phyloP scores from a whole-genome alignment of 441 rosid species.

The Gossypium trilobum region DNA sequence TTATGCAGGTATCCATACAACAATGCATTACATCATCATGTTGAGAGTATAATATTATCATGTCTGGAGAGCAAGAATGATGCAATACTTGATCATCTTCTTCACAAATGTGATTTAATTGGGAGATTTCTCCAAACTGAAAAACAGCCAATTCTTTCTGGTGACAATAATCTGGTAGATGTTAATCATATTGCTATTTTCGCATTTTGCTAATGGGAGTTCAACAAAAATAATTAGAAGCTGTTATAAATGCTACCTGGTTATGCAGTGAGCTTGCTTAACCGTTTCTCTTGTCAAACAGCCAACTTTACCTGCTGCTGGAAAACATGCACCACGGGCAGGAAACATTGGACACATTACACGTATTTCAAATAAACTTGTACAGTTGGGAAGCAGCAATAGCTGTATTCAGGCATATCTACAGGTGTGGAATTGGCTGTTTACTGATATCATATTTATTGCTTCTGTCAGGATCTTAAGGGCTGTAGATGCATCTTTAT shows the following conservation, averaged over 20 bases:
- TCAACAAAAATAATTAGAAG: not conserved
- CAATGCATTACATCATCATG: constrained; percentile 91
- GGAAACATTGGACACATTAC: constrained; percentile 89
- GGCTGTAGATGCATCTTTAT: not conserved
- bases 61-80: constrained; percentile 75
- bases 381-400: constrained; percentile 61
- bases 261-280: constrained; percentile 65
- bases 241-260: constrained; percentile 3
- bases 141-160: constrained; percentile 50
- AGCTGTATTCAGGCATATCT: constrained; percentile 48
- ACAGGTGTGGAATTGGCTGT: constrained; percentile 48
- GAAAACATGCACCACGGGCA: constrained; percentile 59
- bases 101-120: constrained; percentile 69
- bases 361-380: constrained; percentile 64
- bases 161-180: constrained; percentile 45
- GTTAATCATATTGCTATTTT: not conserved
- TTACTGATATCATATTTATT: not conserved
- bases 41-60: constrained; percentile 70
- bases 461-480: not conserved
- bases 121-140: constrained; percentile 71
- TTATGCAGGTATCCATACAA: constrained; percentile 79
- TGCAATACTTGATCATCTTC: constrained; percentile 57
- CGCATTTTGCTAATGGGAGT: not conserved
- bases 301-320: constrained; percentile 59
- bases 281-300: constrained; percentile 27